phyloP scores from a whole-genome alignment of 2,329 filamentous ascomycete genomes.

The Chaetomium strumarium region DNA sequence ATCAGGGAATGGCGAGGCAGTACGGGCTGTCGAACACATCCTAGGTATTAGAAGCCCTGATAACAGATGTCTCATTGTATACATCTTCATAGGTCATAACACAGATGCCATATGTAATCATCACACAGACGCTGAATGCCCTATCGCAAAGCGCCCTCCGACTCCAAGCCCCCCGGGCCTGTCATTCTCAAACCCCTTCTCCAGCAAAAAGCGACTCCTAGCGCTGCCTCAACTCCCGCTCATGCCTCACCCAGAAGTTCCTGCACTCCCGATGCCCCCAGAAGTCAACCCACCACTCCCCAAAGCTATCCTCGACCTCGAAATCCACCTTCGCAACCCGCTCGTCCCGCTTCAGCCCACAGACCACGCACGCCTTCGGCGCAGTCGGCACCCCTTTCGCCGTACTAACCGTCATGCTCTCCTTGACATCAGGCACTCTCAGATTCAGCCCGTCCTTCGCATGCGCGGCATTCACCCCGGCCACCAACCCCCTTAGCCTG shows the following conservation, averaged over 20 bases:
- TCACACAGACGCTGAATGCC: too few relatives aligned
- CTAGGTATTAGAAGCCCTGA: too few relatives aligned
- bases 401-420: constrained; percentile 61
- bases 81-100: too few relatives aligned
- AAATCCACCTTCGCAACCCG: constrained; percentile 69
- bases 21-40: too few relatives aligned
- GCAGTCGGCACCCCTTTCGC: constrained; percentile 70
- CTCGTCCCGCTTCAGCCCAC: constrained; percentile 84
- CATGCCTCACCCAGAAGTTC: constrained; percentile 80
- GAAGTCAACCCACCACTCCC: constrained; percentile 93
- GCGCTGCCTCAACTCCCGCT: constrained; percentile 61
- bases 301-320: constrained; percentile 81
- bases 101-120: too few relatives aligned
- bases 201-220: background rate
- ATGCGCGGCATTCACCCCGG: constrained; percentile 51
- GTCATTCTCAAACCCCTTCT: too few relatives aligned
- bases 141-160: too few relatives aligned
- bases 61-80: too few relatives aligned
- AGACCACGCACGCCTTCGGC: constrained; percentile 72
- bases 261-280: constrained; percentile 76
- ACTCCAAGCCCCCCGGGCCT: too few relatives aligned
- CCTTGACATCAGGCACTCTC: constrained; percentile 63
- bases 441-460: constrained; percentile 29
- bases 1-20: too few relatives aligned
- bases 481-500: constrained; percentile 65